Percentiles rank a stretch among this genome's conserved stretches.
Evolutionary conservation across 2,329 filamentous ascomycete species (phyloP).

Genomic region (Clonostachys sp.): DNA sequence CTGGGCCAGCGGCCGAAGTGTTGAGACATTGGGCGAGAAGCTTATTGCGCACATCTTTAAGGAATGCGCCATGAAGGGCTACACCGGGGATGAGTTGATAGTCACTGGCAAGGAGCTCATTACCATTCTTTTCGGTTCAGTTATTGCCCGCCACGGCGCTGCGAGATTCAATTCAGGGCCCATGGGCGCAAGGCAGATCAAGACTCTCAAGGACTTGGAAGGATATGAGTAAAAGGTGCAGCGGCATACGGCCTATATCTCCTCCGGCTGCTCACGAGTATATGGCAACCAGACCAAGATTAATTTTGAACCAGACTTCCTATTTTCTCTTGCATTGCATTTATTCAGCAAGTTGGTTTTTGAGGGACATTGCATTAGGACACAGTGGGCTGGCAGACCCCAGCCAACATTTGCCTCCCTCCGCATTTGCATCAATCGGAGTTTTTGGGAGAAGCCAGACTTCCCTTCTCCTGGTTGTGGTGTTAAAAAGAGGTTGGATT

Average conservation of each 20-base stretch:
- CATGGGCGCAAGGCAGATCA: constrained; percentile 22
- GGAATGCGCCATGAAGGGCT: constrained; percentile 22
- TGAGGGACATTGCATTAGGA: too few species aligned
- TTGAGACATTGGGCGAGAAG: constrained; percentile 45
- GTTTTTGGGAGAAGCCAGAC: too few species aligned
- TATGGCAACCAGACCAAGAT: too few species aligned
- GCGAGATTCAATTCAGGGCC: constrained; percentile 8
- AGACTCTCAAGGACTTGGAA: constrained; percentile 22
- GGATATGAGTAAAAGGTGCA: constrained; percentile 13
- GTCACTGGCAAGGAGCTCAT: constrained; percentile 20
- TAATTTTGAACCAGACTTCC: too few species aligned
- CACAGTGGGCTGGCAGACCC: too few species aligned
- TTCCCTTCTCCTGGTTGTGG: background rate
- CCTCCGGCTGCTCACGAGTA: too few species aligned
- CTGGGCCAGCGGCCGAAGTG: constrained; percentile 61
- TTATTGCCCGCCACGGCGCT: constrained; percentile 13
- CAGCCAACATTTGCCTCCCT: too few species aligned
- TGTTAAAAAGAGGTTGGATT: background rate
- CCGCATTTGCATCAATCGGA: too few species aligned
- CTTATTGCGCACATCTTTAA: constrained; percentile 40
- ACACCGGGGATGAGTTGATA: constrained; percentile 15
- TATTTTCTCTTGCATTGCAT: too few species aligned
- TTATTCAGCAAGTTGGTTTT: too few species aligned
- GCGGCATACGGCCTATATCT: too few species aligned
- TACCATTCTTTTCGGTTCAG: constrained; percentile 17